phyloP scores from a whole-genome alignment of 2,329 filamentous ascomycete species.

The Leptoxyphium fumago region DNA sequence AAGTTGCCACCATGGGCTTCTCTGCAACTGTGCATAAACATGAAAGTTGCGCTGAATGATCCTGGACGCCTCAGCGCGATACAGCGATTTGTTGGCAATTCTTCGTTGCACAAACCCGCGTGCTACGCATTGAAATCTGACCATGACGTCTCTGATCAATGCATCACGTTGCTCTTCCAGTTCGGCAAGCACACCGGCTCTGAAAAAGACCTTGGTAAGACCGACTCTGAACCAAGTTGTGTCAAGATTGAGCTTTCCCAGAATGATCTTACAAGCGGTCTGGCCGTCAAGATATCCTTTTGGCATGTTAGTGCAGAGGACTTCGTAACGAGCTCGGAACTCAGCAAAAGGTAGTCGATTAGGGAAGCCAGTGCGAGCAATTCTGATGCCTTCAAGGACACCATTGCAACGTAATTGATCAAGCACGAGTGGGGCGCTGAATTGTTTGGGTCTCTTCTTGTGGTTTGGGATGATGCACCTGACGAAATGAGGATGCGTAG shows the following conservation, averaged over 20 bases:
- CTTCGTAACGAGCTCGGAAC: conserved; percentile 90
- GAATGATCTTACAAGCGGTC: conserved; percentile 66
- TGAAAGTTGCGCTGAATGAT: conserved; percentile 94
- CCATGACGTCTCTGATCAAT: conserved; percentile 87
- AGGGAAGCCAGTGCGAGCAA: conserved; percentile 90
- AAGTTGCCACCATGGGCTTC: conserved; percentile 95
- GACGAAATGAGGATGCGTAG: conserved; percentile 95
- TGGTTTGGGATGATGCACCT: conserved; percentile 96
- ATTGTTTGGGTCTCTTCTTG: conserved; percentile 89
- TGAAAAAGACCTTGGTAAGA: conserved; percentile 94
- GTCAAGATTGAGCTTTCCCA: conserved; percentile 79
- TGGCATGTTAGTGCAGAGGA: conserved; percentile 76
- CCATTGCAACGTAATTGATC: conserved; percentile 97
- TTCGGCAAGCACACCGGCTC: conserved; percentile 87
- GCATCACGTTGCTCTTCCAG: conserved; percentile 90
- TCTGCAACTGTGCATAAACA: conserved; percentile 75
- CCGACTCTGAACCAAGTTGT: conserved; percentile 80
- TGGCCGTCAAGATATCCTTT: conserved; percentile 87
- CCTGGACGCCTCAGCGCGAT: conserved; percentile 82
- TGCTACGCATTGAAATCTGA: conserved; percentile 80
- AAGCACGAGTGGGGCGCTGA: conserved; percentile 80
- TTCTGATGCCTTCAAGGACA: conserved; percentile 96
- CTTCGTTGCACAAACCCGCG: conserved; percentile 80
- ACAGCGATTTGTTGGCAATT: conserved; percentile 81
- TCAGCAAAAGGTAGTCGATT: conserved; percentile 86